Evolutionary conservation across 1,139 yeast species (phyloP), one percentile per base, ranked within the genome.

Genomic region (Magnusiomyces suaveolens): DNA sequence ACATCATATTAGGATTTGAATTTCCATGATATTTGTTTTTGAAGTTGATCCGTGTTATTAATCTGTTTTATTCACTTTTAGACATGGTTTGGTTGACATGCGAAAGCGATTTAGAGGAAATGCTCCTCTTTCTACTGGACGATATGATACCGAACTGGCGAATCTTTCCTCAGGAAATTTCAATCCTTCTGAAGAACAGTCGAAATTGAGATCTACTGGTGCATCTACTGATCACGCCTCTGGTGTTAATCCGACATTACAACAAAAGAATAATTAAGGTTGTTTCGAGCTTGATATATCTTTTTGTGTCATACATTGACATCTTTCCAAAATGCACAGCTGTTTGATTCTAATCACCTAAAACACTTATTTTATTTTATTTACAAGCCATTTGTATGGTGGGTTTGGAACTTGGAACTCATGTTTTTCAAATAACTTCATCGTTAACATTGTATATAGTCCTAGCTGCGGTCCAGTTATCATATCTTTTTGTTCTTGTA

Each of bases 41-140:
- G 23, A 36, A 23, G 51, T 54, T 48, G 51, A 48, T 14, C 10
- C 8, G 26, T 2, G 10, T 46, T 21, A 14, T 20, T 23, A 23
- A 43, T 21, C 12, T 29, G 6, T 29, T 26, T 23, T 18, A 25
- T 51, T 54, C 33, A 16, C 43, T 23, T 29, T 10, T 49, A 59
- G 65, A 59, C 60, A 58, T 46, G 66, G 65, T 10, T 52, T 62
- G 59, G 64, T 57, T 2, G 96, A 89, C 65, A 88, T 88, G 95
- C 73, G 92, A 3, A 90, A 89, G 68, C 78, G 98, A 62, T 87
- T 92, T 74, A 78, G 87, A 66, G 98, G 98, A 8, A 92, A 92
- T 65, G 98, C 95, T 0, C 90, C 97, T 0, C 71, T 87, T 51
- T 87, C 96, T 10, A 87, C 95, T 1, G 98, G 98, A 0, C 85